phyloP scores from a whole-genome alignment of 169 alveolate species.

The Perkinsus marinus region DNA sequence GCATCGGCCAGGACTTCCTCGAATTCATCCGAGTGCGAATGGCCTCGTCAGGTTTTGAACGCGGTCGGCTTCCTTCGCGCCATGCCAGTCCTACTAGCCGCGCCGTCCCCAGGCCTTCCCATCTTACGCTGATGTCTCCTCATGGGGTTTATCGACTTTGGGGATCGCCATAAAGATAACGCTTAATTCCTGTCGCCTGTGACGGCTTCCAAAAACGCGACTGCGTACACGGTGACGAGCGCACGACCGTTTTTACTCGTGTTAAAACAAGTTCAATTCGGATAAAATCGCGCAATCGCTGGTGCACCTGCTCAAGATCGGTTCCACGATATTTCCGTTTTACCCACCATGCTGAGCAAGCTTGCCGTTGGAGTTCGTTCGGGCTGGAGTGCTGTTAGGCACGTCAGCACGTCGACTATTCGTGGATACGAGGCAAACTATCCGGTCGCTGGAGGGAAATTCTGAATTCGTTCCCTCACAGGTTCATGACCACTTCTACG shows the following conservation, averaged over 20 bases:
- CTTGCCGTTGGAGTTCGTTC: background rate
- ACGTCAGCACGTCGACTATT: background rate
- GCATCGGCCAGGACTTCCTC: too few species aligned
- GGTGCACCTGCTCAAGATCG: background rate
- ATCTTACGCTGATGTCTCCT: background rate
- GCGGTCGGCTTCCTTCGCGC: too few species aligned
- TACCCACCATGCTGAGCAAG: background rate
- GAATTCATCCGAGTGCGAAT: too few species aligned
- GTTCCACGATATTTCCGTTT: background rate
- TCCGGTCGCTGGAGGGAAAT: too few species aligned
- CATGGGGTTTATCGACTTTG: background rate
- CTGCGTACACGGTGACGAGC: background rate
- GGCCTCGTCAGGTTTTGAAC: too few species aligned
- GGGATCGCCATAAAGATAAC: background rate
- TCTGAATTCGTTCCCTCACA: background rate
- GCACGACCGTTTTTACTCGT: background rate
- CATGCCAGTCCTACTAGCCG: too few species aligned
- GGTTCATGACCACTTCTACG: conserved; percentile 70
- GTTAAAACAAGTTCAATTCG: background rate
- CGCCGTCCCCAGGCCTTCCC: background rate
- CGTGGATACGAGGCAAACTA: background rate
- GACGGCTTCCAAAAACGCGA: too few species aligned
- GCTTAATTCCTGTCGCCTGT: background rate
- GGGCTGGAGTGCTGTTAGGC: background rate
- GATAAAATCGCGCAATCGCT: background rate